Conservation (phyloP, 352 stramenopile species). For the Vaucheria bursata region DNA sequence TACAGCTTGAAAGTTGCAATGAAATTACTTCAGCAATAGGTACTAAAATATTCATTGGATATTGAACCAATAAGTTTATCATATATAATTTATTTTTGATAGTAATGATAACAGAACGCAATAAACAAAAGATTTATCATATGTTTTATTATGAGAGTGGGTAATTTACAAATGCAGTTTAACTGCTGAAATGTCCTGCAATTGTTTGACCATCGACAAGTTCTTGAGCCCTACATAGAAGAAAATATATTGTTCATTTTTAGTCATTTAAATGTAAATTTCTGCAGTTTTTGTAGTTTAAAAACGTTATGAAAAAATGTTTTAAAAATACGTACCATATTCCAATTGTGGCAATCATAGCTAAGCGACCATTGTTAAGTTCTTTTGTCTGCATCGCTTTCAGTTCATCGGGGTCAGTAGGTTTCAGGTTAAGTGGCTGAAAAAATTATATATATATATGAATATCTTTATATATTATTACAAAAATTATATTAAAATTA, state of each 20-base stretch:
- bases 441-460: not conserved
- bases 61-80: too few relatives aligned
- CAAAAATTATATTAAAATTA: not conserved
- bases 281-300: not conserved
- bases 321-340: not conserved
- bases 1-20: too few relatives aligned
- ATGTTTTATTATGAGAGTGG: too few relatives aligned
- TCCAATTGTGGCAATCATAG: slow-evolving; percentile 42
- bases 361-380: slow-evolving; percentile 26
- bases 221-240: slow-evolving; percentile 12
- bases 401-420: not conserved
- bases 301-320: slow-evolving; percentile 20
- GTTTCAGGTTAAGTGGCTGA: not conserved
- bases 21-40: too few relatives aligned
- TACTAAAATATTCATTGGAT: too few relatives aligned
- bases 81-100: too few relatives aligned
- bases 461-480: too few relatives aligned
- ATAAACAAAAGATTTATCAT: too few relatives aligned
- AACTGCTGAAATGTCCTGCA: slow-evolving; percentile 13
- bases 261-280: not conserved
- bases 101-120: too few relatives aligned
- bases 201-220: slow-evolving; percentile 41
- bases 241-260: not conserved
- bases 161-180: too few relatives aligned
- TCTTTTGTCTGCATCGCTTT: slow-evolving; percentile 46